phyloP scores from a whole-genome alignment of 2,329 filamentous ascomycete genomes.

The Metarhizium humberi region DNA sequence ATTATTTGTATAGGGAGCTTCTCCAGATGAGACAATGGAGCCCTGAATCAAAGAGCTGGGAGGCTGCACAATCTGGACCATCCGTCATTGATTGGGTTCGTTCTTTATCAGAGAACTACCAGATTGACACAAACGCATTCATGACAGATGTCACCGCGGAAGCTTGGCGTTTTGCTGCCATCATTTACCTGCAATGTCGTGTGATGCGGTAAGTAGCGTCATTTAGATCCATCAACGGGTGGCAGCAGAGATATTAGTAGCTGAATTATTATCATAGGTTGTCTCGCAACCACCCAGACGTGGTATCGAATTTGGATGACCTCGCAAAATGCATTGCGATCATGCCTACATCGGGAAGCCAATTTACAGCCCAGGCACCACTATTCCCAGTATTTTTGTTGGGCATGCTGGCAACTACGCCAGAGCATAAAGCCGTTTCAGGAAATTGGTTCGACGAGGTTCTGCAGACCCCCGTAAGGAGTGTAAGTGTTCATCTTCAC shows the following conservation, averaged over 20 bases:
- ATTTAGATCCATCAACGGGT: not conserved
- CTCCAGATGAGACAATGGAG: constrained; percentile 26
- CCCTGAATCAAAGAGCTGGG: constrained; percentile 17
- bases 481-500: constrained; percentile 22
- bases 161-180: constrained; percentile 29
- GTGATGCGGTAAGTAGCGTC: constrained; percentile 21
- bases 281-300: constrained; percentile 26
- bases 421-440: constrained; percentile 20
- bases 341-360: constrained; percentile 30
- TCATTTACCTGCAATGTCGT: constrained; percentile 30
- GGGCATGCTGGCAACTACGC: constrained; percentile 23
- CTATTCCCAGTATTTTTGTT: constrained; percentile 32
- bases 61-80: constrained; percentile 7
- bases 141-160: constrained; percentile 33
- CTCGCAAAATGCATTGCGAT: constrained; percentile 27
- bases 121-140: constrained; percentile 17
- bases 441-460: constrained; percentile 27
- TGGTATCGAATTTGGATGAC: constrained; percentile 21
- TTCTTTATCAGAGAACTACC: constrained; percentile 11
- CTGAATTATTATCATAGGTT: constrained; percentile 14
- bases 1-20: constrained; percentile 18
- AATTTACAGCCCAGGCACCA: constrained; percentile 32
- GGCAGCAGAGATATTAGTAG: constrained; percentile 5
- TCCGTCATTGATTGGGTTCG: constrained; percentile 22
- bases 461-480: constrained; percentile 26